A percentile compares a stretch with the other conserved stretches of the same genome.
Conservation (phyloP, 495 filamentous ascomycete species). For the Aspergillus sparsus region DNA sequence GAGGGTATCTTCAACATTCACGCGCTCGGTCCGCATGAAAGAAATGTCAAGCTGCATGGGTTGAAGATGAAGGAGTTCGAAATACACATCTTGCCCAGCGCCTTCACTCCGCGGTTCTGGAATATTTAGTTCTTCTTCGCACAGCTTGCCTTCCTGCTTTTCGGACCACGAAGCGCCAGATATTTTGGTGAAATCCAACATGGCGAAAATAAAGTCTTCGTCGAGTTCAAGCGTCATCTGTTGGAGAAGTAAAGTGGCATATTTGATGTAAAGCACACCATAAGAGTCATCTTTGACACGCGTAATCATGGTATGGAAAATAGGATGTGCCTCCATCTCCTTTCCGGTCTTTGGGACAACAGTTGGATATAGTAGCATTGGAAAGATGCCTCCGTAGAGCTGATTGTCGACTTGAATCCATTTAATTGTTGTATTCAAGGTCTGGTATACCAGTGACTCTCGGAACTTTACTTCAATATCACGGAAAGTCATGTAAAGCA, state of each 20-base stretch:
- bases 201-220: constrained; percentile 95
- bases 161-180: constrained; percentile 92
- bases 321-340: constrained; percentile 96
- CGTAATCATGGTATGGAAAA: constrained; percentile 86
- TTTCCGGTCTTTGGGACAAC: constrained; percentile 98
- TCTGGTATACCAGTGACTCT: constrained; percentile 92
- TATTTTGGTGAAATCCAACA: constrained; percentile 93
- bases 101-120: constrained; percentile 87
- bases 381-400: constrained; percentile 96
- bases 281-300: constrained; percentile 98
- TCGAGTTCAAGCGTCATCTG: constrained; percentile 98
- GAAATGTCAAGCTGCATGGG: constrained; percentile 98
- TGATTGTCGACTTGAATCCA: constrained; percentile 99
- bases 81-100: constrained; percentile 89
- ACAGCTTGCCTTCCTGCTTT: constrained; percentile 77
- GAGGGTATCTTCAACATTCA: constrained; percentile 89
- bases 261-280: constrained; percentile 97
- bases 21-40: constrained; percentile 92
- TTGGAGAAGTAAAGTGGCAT: constrained; percentile 88
- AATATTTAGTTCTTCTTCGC: constrained; percentile 85
- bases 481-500: constrained; percentile 90
- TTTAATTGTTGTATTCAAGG: constrained; percentile 82
- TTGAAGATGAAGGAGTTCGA: constrained; percentile 93
- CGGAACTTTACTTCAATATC: constrained; percentile 89
- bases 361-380: constrained; percentile 93